Conservation (phyloP, 108 stramenopile species). For the Pelagomonas calceolata region DNA sequence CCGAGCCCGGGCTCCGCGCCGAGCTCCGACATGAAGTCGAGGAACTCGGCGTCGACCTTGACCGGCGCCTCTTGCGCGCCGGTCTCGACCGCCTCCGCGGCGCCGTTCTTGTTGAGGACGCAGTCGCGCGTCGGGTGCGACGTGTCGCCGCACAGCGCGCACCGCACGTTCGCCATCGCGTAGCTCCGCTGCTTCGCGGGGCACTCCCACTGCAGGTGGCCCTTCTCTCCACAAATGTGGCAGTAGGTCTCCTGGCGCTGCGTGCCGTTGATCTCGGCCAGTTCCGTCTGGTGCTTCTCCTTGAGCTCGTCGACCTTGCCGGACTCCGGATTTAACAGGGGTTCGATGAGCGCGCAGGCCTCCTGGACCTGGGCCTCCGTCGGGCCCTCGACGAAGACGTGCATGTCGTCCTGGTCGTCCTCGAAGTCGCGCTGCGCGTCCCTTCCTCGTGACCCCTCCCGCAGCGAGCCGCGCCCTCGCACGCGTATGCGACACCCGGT, state of each 20-base stretch:
- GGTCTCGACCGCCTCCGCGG: conserved; percentile 1
- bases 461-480: conserved; percentile 87
- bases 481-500: conserved; percentile 96
- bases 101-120: conserved; percentile 35
- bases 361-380: conserved; percentile 69
- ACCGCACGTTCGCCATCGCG: conserved; percentile 53
- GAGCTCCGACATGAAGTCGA: conserved; percentile 91
- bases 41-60: conserved; percentile 76
- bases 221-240: conserved; percentile 89
- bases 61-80: conserved; percentile 12
- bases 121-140: conserved; percentile 96
- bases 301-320: conserved; percentile 96
- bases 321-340: conserved; percentile 47
- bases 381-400: conserved; percentile 87
- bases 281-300: conserved; percentile 81
- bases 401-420: conserved; percentile 85
- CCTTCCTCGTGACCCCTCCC: conserved; percentile 82
- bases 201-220: conserved; percentile 91
- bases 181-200: conserved; percentile 53
- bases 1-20: conserved; percentile 51
- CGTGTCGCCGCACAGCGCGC: conserved; percentile 95
- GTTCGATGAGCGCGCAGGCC: conserved; percentile 77
- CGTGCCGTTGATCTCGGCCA: conserved; percentile 97
- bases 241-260: conserved; percentile 94
- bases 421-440: conserved; percentile 53